Evolutionary conservation across 495 filamentous ascomycete genomes (phyloP).

Genomic region (Trichodelitschia bisporula): DNA sequence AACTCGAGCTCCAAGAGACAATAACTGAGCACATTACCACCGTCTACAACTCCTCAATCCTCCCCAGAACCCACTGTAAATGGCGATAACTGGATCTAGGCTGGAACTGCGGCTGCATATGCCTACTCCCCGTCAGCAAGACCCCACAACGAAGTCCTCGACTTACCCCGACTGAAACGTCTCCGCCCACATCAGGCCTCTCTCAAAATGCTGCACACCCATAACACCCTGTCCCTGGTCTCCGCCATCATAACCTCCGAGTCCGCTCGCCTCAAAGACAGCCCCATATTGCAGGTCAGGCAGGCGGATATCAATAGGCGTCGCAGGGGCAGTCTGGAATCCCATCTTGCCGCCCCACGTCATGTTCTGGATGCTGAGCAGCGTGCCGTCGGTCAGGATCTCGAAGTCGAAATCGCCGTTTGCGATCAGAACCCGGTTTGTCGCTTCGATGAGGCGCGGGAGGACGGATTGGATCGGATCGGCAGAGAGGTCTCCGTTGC

Average conservation of each 20-base stretch:
- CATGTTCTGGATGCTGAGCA: constrained; percentile 12
- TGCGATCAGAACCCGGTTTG: constrained; percentile 9
- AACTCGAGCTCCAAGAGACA: no score
- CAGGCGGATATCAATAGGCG: constrained; percentile 6
- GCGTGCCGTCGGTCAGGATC: constrained; percentile 10
- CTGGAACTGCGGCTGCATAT: constrained; percentile 12
- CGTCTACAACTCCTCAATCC: constrained; percentile 7
- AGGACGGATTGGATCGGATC: constrained; percentile 12
- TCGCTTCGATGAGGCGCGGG: constrained; percentile 10
- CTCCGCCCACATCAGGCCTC: constrained; percentile 14
- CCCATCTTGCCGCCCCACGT: constrained; percentile 7
- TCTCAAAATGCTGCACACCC: constrained; percentile 15
- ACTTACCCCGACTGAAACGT: constrained; percentile 9
- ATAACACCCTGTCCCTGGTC: constrained; percentile 18
- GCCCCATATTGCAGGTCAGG: constrained; percentile 9
- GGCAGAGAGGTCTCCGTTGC: constrained; percentile 8
- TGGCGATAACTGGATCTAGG: constrained; percentile 6
- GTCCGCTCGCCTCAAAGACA: constrained; percentile 5
- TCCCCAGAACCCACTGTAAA: constrained; percentile 8
- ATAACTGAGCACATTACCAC: no score
- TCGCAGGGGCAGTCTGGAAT: constrained; percentile 6
- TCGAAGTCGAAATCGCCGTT: constrained; percentile 9
- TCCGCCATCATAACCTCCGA: constrained; percentile 5
- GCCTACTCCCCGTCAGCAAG: no score
- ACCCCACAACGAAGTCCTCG: no score